A percentile compares a stretch with the other conserved stretches of the same genome.
Conservation (phyloP, 257 asterid species). For the Mitragyna speciosa region DNA sequence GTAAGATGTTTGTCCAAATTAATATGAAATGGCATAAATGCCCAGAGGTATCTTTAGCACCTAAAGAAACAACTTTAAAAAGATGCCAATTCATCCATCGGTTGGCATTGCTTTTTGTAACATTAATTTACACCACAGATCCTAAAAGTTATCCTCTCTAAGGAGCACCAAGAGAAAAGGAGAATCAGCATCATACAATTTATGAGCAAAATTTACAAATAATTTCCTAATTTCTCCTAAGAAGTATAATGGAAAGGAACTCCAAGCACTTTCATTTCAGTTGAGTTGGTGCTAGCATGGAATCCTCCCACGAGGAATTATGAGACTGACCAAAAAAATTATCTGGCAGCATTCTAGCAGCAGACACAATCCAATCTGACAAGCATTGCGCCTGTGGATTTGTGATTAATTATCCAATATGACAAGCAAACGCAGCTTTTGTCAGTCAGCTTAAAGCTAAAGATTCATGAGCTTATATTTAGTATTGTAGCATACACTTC, state of each 20-base stretch:
- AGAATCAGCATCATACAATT: too few species aligned
- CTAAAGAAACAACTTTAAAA: too few species aligned
- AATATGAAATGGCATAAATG: background rate
- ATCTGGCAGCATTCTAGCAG: background rate
- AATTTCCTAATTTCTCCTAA: background rate
- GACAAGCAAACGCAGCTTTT: background rate
- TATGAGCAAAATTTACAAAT: too few species aligned
- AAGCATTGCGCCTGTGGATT: background rate
- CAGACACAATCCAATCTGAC: background rate
- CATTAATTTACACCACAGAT: too few species aligned
- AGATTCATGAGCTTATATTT: background rate
- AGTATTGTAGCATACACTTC: constrained; percentile 10
- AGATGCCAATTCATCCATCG: background rate
- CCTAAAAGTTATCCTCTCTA: too few species aligned
- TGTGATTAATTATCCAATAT: background rate
- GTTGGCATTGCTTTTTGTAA: too few species aligned
- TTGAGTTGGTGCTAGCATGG: background rate
- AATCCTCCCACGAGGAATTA: background rate
- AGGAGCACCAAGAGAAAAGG: too few species aligned
- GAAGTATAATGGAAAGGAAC: background rate
- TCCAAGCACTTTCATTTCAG: background rate
- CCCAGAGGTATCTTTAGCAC: background rate
- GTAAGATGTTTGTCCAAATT: background rate
- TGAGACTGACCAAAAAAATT: background rate
- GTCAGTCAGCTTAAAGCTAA: background rate